Conservation (phyloP, 805 yeast species). For the Starmera amethionina region DNA sequence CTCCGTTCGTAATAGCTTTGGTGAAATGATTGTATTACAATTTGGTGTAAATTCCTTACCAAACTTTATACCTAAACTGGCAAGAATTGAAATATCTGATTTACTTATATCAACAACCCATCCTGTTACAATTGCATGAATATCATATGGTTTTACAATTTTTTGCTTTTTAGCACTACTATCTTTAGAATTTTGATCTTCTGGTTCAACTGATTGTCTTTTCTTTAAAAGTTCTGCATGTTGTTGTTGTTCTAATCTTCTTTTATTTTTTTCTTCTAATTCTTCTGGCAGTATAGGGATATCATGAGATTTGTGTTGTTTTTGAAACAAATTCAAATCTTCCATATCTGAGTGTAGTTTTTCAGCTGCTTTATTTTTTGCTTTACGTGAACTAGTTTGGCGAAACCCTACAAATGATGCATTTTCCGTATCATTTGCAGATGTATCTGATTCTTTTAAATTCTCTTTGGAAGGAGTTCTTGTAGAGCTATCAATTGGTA, state of each 20-base stretch:
- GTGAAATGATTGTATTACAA: conserved; percentile 56
- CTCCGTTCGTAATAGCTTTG: conserved; percentile 75
- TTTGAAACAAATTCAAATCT: conserved; percentile 54
- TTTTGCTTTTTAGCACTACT: conserved; percentile 9
- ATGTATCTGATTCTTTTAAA: neutral
- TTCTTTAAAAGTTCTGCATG: conserved; percentile 1
- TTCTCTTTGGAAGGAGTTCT: conserved; percentile 6
- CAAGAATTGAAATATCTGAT: conserved; percentile 33
- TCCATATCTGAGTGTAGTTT: conserved; percentile 62
- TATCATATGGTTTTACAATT: conserved; percentile 22
- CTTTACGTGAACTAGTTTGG: conserved; percentile 34
- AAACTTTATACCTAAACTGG: conserved; percentile 48
- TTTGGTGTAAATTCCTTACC: conserved; percentile 21
- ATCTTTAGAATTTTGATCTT: conserved; percentile 5
- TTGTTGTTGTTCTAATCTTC: conserved; percentile 16
- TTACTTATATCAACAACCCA: conserved; percentile 40
- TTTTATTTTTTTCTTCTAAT: conserved; percentile 20
- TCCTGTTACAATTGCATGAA: conserved; percentile 54
- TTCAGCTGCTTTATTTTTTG: conserved; percentile 56
- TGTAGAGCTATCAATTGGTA: conserved; percentile 1
- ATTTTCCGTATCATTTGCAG: conserved; percentile 7
- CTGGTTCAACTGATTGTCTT: conserved; percentile 6
- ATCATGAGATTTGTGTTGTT: conserved; percentile 35
- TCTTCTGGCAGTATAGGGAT: conserved; percentile 32
- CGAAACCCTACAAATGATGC: conserved; percentile 2